Evolutionary conservation across 805 yeast species (phyloP).

Genomic region (Jamesozyma piceae): DNA sequence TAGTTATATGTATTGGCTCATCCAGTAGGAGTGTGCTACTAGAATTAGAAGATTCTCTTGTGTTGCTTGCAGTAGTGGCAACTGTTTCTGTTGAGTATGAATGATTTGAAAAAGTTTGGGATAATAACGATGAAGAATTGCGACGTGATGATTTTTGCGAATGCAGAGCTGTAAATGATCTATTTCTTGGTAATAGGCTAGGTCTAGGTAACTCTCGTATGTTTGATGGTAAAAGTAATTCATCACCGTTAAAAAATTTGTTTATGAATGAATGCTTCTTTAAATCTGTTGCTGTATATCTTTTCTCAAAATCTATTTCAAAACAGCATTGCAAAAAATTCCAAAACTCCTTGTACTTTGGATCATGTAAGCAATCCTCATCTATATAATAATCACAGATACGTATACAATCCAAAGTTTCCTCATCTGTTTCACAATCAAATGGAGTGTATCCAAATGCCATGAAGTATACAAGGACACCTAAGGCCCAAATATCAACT

Average conservation of each 20-base stretch:
- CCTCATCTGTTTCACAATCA: conserved; percentile 62
- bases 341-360: conserved; percentile 38
- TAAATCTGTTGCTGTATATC: conserved; percentile 40
- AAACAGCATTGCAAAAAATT: conserved; percentile 52
- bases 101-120: conserved; percentile 1
- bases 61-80: neutral
- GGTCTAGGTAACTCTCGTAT: neutral
- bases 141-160: conserved; percentile 4
- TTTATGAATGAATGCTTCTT: conserved; percentile 36
- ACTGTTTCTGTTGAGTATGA: neutral
- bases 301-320: conserved; percentile 33
- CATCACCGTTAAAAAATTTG: conserved; percentile 12
- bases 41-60: neutral
- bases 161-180: conserved; percentile 16
- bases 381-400: conserved; percentile 51
- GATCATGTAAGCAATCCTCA: conserved; percentile 50
- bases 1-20: neutral
- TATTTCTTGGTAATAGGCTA: conserved; percentile 8
- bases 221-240: neutral
- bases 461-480: conserved; percentile 62
- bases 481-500: conserved; percentile 71
- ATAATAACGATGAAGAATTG: conserved; percentile 1
- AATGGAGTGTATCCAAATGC: conserved; percentile 70
- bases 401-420: conserved; percentile 55
- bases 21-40: no score